Evolutionary conservation across 1,139 yeast species (phyloP).

Genomic region (Geotrichum carabidarum): DNA sequence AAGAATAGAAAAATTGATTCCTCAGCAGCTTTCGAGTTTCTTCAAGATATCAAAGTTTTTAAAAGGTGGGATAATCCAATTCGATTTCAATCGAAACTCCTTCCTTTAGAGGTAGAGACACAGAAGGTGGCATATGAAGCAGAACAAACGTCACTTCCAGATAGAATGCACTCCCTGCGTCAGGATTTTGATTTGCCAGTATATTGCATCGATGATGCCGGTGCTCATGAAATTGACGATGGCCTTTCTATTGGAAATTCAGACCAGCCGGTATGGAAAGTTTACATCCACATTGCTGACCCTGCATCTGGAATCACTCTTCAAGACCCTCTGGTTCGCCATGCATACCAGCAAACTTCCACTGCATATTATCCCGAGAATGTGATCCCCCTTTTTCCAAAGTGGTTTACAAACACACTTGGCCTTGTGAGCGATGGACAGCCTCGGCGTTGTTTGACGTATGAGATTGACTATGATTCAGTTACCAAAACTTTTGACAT

Average conservation of each 20-base stretch:
- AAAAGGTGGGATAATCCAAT: slow-evolving; percentile 21
- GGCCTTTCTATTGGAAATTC: slow-evolving; percentile 62
- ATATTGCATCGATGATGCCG: slow-evolving; percentile 77
- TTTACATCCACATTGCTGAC: slow-evolving; percentile 81
- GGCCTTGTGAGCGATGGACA: slow-evolving; percentile 44
- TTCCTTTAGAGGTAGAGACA: slow-evolving; percentile 21
- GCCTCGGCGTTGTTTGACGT: slow-evolving; percentile 49
- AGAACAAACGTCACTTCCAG: slow-evolving; percentile 16
- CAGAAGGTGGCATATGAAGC: slow-evolving; percentile 21
- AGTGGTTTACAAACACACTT: slow-evolving; percentile 48
- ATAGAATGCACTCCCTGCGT: slow-evolving; percentile 30
- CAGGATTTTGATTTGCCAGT: slow-evolving; percentile 48
- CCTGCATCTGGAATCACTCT: slow-evolving; percentile 62
- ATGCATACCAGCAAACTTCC: slow-evolving; percentile 57
- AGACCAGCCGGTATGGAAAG: slow-evolving; percentile 37
- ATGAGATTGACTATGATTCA: slow-evolving; percentile 41
- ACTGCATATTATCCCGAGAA: slow-evolving; percentile 75
- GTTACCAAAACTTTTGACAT: slow-evolving; percentile 31
- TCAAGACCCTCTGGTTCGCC: slow-evolving; percentile 46
- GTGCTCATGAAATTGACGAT: slow-evolving; percentile 90
- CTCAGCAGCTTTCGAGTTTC: slow-evolving; percentile 21
- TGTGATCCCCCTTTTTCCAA: slow-evolving; percentile 68
- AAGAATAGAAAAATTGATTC: slow-evolving; percentile 14
- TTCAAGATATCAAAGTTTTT: slow-evolving; percentile 21
- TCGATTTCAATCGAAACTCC: slow-evolving; percentile 16